Evolutionary conservation across 257 asterid genomes (phyloP).

Genomic region (Fraxinus pennsylvanica): DNA sequence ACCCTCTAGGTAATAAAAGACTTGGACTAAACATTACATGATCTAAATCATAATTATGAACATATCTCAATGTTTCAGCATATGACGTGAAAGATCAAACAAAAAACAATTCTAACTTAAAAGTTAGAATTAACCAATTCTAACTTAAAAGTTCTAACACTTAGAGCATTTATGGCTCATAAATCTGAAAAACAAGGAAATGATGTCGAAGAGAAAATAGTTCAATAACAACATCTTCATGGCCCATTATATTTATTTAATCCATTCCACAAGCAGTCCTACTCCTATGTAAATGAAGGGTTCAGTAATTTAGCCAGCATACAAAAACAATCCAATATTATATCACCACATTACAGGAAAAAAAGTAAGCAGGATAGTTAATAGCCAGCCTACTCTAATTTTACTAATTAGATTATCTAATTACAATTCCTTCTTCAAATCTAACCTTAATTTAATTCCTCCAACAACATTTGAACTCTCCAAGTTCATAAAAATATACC

Average conservation of each 20-base stretch:
- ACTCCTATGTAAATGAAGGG: background rate
- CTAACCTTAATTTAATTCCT: background rate
- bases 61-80: background rate
- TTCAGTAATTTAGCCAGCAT: background rate
- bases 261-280: background rate
- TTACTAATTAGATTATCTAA: background rate
- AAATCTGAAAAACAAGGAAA: background rate
- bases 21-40: background rate
- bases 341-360: constrained; percentile 1
- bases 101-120: background rate
- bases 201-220: background rate
- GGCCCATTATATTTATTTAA: background rate
- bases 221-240: background rate
- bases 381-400: background rate
- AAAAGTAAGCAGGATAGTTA: constrained; percentile 1
- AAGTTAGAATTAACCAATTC: too few species aligned
- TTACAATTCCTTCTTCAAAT: background rate
- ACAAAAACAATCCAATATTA: background rate
- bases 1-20: background rate
- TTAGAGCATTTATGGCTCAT: too few species aligned
- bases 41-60: background rate
- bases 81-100: background rate
- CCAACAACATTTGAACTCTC: background rate
- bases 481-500: background rate
- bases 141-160: too few species aligned